phyloP scores from a whole-genome alignment of 805 yeast genomes.

The Yarrowia sp. region DNA sequence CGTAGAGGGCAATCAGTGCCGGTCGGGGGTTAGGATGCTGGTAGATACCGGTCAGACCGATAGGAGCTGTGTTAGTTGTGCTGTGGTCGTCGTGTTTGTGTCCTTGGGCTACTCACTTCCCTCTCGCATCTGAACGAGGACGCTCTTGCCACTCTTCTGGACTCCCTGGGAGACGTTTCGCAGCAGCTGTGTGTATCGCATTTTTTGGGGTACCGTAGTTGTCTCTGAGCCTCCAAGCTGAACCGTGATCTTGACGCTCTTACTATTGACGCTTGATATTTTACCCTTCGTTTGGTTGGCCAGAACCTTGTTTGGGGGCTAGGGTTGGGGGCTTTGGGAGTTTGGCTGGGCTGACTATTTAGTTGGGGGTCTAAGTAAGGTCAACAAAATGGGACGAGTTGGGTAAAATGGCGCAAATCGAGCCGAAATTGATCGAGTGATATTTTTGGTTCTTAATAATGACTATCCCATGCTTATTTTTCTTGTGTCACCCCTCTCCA shows the following conservation, averaged over 20 bases:
- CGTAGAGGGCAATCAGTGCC: slow-evolving; percentile 66
- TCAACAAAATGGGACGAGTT: no score
- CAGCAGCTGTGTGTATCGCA: slow-evolving; percentile 27
- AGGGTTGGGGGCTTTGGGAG: background rate
- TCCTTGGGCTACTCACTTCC: slow-evolving; percentile 28
- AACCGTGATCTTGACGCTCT: slow-evolving; percentile 25
- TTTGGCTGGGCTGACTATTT: no score
- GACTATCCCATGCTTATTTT: no score
- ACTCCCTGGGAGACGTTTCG: slow-evolving; percentile 26
- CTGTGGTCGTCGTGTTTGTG: no score
- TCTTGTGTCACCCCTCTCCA: no score
- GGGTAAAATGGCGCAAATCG: no score
- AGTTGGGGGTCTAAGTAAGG: background rate
- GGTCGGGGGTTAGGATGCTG: slow-evolving; percentile 86
- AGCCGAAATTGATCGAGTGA: no score
- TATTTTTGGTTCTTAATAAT: no score
- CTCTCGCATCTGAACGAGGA: slow-evolving; percentile 26
- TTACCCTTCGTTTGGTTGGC: slow-evolving; percentile 24
- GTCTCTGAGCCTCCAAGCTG: slow-evolving; percentile 5
- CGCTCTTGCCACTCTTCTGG: slow-evolving; percentile 27
- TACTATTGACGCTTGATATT: background rate
- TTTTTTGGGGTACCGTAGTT: background rate
- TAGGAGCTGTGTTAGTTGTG: slow-evolving; percentile 51
- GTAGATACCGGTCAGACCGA: slow-evolving; percentile 74
- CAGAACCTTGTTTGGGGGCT: slow-evolving; percentile 25